Percentiles rank a stretch among this genome's conserved stretches.
These are phyloP conservation scores for Eucalyptus victrix DNA, from an alignment of 345 rosid species.

Conservation along the genomic window DNA sequence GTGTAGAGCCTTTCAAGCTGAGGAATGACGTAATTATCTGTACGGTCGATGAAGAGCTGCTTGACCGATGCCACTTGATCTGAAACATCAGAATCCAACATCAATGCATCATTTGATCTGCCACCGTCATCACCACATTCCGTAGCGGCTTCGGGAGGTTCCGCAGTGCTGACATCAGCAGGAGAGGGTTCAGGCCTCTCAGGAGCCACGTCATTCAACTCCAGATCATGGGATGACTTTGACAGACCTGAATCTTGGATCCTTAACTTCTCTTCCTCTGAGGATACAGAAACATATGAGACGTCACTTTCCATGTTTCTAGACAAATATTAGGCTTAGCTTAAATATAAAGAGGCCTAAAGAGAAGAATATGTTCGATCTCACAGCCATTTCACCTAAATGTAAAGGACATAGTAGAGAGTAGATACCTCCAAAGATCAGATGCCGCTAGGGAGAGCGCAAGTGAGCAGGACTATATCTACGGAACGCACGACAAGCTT, in stretches of 20 bases:
- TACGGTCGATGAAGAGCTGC: constrained; percentile 36
- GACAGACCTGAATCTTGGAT: constrained; percentile 27
- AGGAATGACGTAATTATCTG: constrained; percentile 54
- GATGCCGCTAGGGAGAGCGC: not conserved
- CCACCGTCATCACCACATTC: not conserved
- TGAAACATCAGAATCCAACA: constrained; percentile 31
- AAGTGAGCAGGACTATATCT: not conserved
- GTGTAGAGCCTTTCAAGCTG: constrained; percentile 85
- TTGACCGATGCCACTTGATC: constrained; percentile 28
- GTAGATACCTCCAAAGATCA: not conserved
- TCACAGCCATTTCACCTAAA: not conserved
- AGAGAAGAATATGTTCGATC: not conserved
- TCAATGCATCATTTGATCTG: constrained; percentile 10
- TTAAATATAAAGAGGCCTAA: not conserved
- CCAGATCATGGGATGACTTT: constrained; percentile 22
- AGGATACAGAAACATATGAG: not conserved
- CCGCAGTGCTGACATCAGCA: constrained; percentile 2
- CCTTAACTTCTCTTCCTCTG: constrained; percentile 42
- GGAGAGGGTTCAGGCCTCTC: constrained; percentile 22
- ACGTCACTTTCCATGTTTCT: not conserved
- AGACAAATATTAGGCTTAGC: not conserved
- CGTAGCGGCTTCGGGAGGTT: constrained; percentile 7
- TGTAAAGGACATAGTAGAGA: not conserved
- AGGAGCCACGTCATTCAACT: constrained; percentile 10
- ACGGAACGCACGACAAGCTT: not conserved